Evolutionary conservation across 2,329 filamentous ascomycete genomes (phyloP).

Genomic region (Pleomassaria siparia): DNA sequence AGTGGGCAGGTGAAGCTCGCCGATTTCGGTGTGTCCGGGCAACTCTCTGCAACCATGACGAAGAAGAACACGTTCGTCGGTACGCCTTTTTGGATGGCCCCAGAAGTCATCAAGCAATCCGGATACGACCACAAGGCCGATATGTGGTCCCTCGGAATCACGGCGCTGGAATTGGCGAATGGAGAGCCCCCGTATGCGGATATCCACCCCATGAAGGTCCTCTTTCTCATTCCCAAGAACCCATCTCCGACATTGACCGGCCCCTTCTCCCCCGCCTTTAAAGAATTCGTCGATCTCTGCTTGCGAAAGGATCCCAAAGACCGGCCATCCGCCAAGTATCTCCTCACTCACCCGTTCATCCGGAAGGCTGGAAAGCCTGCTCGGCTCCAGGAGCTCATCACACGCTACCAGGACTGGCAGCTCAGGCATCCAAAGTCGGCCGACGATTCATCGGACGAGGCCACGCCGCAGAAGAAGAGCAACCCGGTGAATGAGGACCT

Average conservation of each 20-base stretch:
- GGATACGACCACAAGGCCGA: conserved; percentile 98
- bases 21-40: conserved; percentile 95
- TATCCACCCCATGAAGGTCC: conserved; percentile 97
- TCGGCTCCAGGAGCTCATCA: conserved; percentile 95
- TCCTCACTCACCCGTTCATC: conserved; percentile 88
- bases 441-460: conserved; percentile 49
- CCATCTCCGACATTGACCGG: conserved; percentile 71
- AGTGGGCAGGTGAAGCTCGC: conserved; percentile 96
- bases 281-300: conserved; percentile 63
- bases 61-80: conserved; percentile 99
- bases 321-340: conserved; percentile 79
- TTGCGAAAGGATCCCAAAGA: conserved; percentile 87
- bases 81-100: conserved; percentile 99
- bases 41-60: conserved; percentile 96
- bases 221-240: conserved; percentile 96
- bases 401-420: conserved; percentile 84
- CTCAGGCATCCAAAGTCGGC: conserved; percentile 74
- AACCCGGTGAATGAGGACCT: conserved; percentile 76
- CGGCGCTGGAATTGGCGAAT: conserved; percentile 85
- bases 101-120: conserved; percentile 97
- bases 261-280: conserved; percentile 52
- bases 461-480: conserved; percentile 38
- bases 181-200: conserved; percentile 94
- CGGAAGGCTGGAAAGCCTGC: conserved; percentile 90
- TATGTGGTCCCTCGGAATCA: conserved; percentile 96